Evolutionary conservation across 345 rosid genomes (phyloP).

Genomic region (Boechera divaricarpa): DNA sequence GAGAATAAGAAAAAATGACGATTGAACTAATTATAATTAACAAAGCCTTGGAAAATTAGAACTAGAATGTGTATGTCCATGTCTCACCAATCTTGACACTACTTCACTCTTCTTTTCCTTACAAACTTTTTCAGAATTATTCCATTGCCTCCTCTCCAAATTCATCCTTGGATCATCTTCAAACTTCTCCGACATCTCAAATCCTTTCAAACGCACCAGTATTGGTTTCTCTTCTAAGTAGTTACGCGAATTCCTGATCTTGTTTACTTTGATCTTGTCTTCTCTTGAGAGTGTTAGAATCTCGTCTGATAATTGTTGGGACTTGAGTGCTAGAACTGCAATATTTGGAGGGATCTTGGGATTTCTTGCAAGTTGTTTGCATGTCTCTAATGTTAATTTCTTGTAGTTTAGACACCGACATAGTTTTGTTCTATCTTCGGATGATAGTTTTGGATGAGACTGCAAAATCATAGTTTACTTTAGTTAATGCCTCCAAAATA

Average conservation of each 20-base stretch:
- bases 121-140: conserved; percentile 58
- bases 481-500: not conserved
- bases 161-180: conserved; percentile 51
- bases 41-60: conserved; percentile 65
- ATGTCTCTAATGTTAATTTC: conserved; percentile 72
- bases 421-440: conserved; percentile 64
- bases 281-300: conserved; percentile 28
- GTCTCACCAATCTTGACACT: conserved; percentile 55
- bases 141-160: conserved; percentile 36
- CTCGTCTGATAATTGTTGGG: conserved; percentile 50
- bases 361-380: conserved; percentile 80
- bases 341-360: conserved; percentile 80
- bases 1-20: not conserved
- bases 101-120: conserved; percentile 64
- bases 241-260: conserved; percentile 16
- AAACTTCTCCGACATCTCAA: conserved; percentile 36
- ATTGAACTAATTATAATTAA: conserved; percentile 30
- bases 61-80: conserved; percentile 33
- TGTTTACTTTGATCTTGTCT: conserved; percentile 32
- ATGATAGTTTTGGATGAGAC: conserved; percentile 70
- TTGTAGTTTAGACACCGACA: conserved; percentile 71
- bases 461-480: conserved; percentile 44
- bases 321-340: conserved; percentile 70
- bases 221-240: conserved; percentile 40
- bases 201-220: conserved; percentile 35